Percentiles rank a stretch among this genome's conserved stretches.
phyloP scores from a whole-genome alignment of 2,329 filamentous ascomycete genomes.

The Pseudocercospora cruenta region DNA sequence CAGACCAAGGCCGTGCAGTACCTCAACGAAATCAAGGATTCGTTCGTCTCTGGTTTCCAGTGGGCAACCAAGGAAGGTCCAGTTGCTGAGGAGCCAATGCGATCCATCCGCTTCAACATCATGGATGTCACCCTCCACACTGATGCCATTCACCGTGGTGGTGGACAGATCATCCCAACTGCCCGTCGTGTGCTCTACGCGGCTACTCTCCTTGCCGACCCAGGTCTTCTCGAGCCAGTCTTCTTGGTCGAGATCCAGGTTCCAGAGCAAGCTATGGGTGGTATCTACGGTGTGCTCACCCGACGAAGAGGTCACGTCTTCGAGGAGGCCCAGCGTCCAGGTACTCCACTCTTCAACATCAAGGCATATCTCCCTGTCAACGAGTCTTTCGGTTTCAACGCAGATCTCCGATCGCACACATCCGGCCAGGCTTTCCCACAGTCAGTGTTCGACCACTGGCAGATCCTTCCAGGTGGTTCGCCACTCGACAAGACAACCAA shows the following conservation, averaged over 20 bases:
- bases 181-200: constrained; percentile 97
- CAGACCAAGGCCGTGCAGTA: constrained; percentile 99
- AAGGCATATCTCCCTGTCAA: constrained; percentile 96
- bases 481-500: constrained; percentile 81
- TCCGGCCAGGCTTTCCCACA: constrained; percentile 99
- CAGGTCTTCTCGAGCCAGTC: constrained; percentile 91
- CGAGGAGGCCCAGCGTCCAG: constrained; percentile 94
- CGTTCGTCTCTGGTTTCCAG: constrained; percentile 99
- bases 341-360: constrained; percentile 99
- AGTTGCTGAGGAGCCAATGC: constrained; percentile 97
- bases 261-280: constrained; percentile 97
- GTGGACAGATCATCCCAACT: constrained; percentile 98
- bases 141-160: constrained; percentile 99
- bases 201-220: constrained; percentile 85
- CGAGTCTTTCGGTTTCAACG: constrained; percentile 99
- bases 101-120: constrained; percentile 96
- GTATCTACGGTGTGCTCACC: constrained; percentile 99
- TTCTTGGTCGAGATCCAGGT: constrained; percentile 99
- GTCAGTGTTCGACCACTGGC: constrained; percentile 98
- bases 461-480: constrained; percentile 91
- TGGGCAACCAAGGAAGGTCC: constrained; percentile 98
- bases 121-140: constrained; percentile 99
- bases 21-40: constrained; percentile 99
- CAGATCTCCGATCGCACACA: constrained; percentile 89
- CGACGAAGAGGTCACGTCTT: constrained; percentile 99